Base-by-base conservation (phyloP, 257 asterid species). In the Capsicum pubescens region DNA sequence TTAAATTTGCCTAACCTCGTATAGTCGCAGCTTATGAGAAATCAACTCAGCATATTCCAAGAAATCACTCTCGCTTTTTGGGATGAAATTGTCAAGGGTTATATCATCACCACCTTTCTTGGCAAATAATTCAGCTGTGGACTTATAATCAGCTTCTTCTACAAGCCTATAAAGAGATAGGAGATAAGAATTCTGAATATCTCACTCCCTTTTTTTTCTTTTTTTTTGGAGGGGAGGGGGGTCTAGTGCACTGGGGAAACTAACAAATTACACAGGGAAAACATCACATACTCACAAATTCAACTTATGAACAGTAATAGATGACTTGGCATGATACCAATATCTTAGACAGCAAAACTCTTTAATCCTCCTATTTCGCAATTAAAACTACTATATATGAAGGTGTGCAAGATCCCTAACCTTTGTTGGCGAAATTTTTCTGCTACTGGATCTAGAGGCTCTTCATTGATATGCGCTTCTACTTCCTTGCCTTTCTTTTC, bases 351-450 rank as follows among this genome's bases (percentile, higher is more conserved):
- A 76, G 44, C 81, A 11, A 48, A 71, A 44, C 26, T 44, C 44
- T 21, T 44, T 17, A 9, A 72, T 46, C 59, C 39, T 72, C 58
- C 58, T 72, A 72, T 72, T 72, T 72, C 59, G 46, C 58, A 72
- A 19, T 44, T 32, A 46, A 50, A 74, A 50, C 54, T 39, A 39
- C 79, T 5, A 39, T 21, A n/a, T 71, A 44, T n/a, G 58, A 72
- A 72, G 80, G 80, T n/a, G 19, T 72, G 59, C 6, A 19, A 72
- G 61, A 0, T 77, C 15, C 19, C 64, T 54, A 32, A 77, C 98
- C 99, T 91, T 87, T 95, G 99, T 84, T 92, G 98, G 79, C 94
- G 98, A 86, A 97, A 97, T 86, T 97, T 97, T 88, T 95, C 99
- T 85, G 91, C 94, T 36, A 90, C n/a, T 74, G 99, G 97, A 89